Percentiles rank a stretch among this genome's conserved stretches.
These are phyloP conservation scores for Asterophora lycoperdoides DNA, from an alignment of 768 basidiomycete species.

Conservation along the genomic window DNA sequence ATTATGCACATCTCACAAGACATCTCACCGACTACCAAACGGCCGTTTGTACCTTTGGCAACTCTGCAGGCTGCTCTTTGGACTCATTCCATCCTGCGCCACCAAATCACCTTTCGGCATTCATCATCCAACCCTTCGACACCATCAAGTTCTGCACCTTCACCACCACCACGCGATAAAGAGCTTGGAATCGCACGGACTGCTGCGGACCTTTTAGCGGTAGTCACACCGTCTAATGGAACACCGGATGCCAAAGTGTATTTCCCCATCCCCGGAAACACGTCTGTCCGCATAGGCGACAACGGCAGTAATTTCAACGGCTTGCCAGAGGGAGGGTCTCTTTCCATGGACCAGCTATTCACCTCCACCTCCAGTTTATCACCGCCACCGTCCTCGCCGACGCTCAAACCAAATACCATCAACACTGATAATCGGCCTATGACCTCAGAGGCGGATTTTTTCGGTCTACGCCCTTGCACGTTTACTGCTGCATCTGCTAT, in stretches of 20 bases:
- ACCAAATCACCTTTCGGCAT: slow-evolving; percentile 48
- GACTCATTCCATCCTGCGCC: slow-evolving; percentile 65
- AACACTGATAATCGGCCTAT: slow-evolving; percentile 23
- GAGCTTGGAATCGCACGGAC: slow-evolving; percentile 64
- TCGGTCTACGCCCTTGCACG: slow-evolving; percentile 52
- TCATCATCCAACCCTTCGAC: slow-evolving; percentile 22
- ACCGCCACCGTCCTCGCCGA: slow-evolving; percentile 25
- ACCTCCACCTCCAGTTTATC: slow-evolving; percentile 26
- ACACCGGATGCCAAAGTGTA: slow-evolving; percentile 36
- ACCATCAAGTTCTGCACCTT: slow-evolving; percentile 14
- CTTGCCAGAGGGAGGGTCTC: slow-evolving; percentile 23
- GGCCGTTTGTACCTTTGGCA: slow-evolving; percentile 62
- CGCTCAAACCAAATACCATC: slow-evolving; percentile 19
- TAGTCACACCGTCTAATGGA: slow-evolving; percentile 14
- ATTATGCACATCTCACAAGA: slow-evolving; percentile 71
- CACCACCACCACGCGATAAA: slow-evolving; percentile 44
- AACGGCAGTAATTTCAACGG: slow-evolving; percentile 46
- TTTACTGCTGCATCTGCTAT: slow-evolving; percentile 40
- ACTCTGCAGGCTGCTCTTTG: slow-evolving; percentile 78
- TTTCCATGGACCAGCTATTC: slow-evolving; percentile 72
- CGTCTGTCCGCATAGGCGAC: slow-evolving; percentile 74
- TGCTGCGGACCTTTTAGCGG: slow-evolving; percentile 46
- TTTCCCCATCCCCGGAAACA: slow-evolving; percentile 64
- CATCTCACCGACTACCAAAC: slow-evolving; percentile 64
- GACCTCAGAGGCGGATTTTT: slow-evolving; percentile 54